Evolutionary conservation across 495 filamentous ascomycete genomes (phyloP).

Genomic region (Jackrogersella minutella): DNA sequence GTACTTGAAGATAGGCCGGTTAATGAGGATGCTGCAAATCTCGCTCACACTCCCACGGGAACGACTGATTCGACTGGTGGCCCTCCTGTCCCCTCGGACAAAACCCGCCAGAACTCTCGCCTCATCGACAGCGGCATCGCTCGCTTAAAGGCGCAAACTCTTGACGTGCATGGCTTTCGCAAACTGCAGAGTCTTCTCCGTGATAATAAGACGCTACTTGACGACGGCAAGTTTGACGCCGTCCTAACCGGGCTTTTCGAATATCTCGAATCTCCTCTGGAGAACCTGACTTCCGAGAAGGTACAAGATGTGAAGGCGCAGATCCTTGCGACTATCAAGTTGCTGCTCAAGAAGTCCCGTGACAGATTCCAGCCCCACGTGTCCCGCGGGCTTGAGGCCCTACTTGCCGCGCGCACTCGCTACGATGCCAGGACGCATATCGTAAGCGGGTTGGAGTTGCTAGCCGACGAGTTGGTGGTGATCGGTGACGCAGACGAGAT

Average conservation of each 20-base stretch:
- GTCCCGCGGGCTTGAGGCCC: constrained; percentile 67
- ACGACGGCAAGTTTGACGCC: constrained; percentile 74
- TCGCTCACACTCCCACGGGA: constrained; percentile 37
- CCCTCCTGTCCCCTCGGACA: constrained; percentile 54
- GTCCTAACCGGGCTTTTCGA: constrained; percentile 76
- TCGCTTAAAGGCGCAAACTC: constrained; percentile 70
- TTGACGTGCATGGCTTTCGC: constrained; percentile 89
- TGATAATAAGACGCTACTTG: constrained; percentile 64
- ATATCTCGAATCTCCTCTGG: constrained; percentile 69
- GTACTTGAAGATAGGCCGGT: constrained; percentile 61
- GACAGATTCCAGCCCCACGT: constrained; percentile 71
- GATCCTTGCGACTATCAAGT: constrained; percentile 79
- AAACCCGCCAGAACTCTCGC: constrained; percentile 57
- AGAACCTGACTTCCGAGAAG: constrained; percentile 60
- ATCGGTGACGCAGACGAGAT: constrained; percentile 61
- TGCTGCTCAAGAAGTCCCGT: constrained; percentile 73
- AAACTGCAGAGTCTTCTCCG: constrained; percentile 84
- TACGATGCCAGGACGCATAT: constrained; percentile 63
- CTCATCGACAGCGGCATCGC: constrained; percentile 80
- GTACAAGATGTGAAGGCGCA: constrained; percentile 82
- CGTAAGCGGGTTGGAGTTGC: constrained; percentile 62
- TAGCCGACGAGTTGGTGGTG: constrained; percentile 59
- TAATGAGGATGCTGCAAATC: constrained; percentile 60
- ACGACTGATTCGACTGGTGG: constrained; percentile 32
- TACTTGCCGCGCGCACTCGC: constrained; percentile 72